A percentile compares a stretch with the other conserved stretches of the same genome.
Conservation (phyloP, 2,329 filamentous ascomycete genomes). For the Myriosclerotinia scirpicola region DNA sequence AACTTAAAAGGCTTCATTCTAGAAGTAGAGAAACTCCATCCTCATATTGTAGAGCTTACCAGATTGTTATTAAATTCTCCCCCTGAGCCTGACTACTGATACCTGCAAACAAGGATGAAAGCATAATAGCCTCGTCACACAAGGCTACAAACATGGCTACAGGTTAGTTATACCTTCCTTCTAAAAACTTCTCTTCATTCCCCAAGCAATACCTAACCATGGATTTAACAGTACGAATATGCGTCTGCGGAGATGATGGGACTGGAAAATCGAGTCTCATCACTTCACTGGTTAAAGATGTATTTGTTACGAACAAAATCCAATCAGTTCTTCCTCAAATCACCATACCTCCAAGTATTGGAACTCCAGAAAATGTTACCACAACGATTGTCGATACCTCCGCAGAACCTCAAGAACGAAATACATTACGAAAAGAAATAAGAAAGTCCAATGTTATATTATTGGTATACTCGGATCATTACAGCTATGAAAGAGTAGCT, state of each 20-base stretch:
- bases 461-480: constrained; percentile 96
- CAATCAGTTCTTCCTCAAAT: constrained; percentile 92
- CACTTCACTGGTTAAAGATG: constrained; percentile 93
- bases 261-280: constrained; percentile 94
- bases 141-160: constrained; percentile 39
- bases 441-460: constrained; percentile 96
- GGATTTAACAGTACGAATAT: constrained; percentile 71
- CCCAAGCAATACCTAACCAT: constrained; percentile 20
- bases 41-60: background rate
- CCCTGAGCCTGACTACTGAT: background rate
- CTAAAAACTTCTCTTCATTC: constrained; percentile 9
- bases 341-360: constrained; percentile 88
- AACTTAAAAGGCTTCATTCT: background rate
- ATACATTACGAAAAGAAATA: constrained; percentile 87
- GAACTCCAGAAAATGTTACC: constrained; percentile 93
- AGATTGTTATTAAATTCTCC: background rate
- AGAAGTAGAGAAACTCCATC: background rate
- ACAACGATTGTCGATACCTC: constrained; percentile 98
- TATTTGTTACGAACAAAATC: constrained; percentile 94
- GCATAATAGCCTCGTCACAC: constrained; percentile 31
- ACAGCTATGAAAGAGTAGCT: constrained; percentile 96
- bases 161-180: constrained; percentile 29
- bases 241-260: constrained; percentile 93
- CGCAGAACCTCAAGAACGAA: constrained; percentile 88
- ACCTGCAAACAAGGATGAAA: constrained; percentile 26